phyloP scores from a whole-genome alignment of 345 rosid species.

The Conringia planisiliqua region DNA sequence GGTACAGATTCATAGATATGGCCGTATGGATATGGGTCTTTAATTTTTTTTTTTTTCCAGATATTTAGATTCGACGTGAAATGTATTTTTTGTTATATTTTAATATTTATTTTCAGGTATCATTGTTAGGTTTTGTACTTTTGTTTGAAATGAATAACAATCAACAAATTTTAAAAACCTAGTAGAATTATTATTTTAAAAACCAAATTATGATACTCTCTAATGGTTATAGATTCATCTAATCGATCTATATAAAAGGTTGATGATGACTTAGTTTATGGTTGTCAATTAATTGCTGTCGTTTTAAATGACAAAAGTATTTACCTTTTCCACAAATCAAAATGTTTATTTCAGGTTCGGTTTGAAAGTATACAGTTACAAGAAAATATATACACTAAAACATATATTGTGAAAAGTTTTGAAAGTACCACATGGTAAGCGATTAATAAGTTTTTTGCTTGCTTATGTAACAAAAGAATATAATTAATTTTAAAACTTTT shows the following conservation, averaged over 20 bases:
- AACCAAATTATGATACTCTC: too few species aligned
- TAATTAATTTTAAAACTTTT: background rate
- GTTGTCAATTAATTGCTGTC: background rate
- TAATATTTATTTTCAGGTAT: background rate
- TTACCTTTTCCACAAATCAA: background rate
- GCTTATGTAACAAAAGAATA: background rate
- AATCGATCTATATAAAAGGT: too few species aligned
- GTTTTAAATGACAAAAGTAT: background rate
- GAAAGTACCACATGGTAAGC: background rate
- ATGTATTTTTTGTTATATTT: background rate
- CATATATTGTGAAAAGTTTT: background rate
- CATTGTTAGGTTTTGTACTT: background rate
- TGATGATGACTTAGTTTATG: too few species aligned
- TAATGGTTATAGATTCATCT: too few species aligned
- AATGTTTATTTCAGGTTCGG: background rate
- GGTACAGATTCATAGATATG: background rate
- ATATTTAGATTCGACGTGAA: background rate
- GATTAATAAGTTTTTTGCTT: background rate
- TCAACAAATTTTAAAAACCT: too few species aligned
- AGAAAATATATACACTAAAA: background rate
- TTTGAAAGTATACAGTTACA: background rate
- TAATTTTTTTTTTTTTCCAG: background rate
- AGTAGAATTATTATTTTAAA: too few species aligned
- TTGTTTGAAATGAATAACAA: too few species aligned
- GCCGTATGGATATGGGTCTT: slow-evolving; percentile 3